These are phyloP conservation scores for Aspergillus steynii DNA, from an alignment of 495 filamentous ascomycete species.

Conservation along the genomic window DNA sequence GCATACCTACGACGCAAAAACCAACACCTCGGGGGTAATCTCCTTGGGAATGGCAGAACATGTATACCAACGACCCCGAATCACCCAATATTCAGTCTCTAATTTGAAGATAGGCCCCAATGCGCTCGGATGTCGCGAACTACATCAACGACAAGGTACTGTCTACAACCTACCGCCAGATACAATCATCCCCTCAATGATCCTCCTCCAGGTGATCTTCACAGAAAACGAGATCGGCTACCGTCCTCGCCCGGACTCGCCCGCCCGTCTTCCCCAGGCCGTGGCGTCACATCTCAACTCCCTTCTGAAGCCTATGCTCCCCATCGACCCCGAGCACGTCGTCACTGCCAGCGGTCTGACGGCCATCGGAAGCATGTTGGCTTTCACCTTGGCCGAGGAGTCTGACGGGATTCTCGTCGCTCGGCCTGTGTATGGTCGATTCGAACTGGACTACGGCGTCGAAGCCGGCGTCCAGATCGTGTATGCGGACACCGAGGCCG, in stretches of 20 bases:
- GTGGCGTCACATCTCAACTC: conserved; percentile 39
- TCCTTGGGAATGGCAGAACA: conserved; percentile 39
- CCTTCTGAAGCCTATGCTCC: conserved; percentile 32
- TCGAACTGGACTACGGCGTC: conserved; percentile 41
- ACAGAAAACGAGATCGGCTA: conserved; percentile 32
- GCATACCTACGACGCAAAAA: conserved; percentile 31
- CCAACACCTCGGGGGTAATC: conserved; percentile 33
- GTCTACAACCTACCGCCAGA: background rate
- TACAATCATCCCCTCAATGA: background rate
- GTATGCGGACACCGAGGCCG: conserved; percentile 31
- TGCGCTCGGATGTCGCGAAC: conserved; percentile 31
- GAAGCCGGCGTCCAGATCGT: conserved; percentile 36
- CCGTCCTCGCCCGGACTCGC: conserved; percentile 29
- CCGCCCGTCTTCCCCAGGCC: conserved; percentile 28
- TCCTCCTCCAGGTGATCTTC: conserved; percentile 25
- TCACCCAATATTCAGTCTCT: background rate
- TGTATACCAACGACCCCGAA: conserved; percentile 17
- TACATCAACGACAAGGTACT: conserved; percentile 36
- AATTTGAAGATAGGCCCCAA: conserved; percentile 22
- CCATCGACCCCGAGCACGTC: conserved; percentile 37
- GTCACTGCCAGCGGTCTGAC: conserved; percentile 38
- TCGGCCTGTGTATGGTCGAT: conserved; percentile 42
- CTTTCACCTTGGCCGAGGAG: conserved; percentile 42
- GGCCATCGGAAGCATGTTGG: conserved; percentile 37
- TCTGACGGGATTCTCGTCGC: conserved; percentile 47